phyloP scores from a whole-genome alignment of 2,329 filamentous ascomycete species.

The Teratosphaeria destructans region DNA sequence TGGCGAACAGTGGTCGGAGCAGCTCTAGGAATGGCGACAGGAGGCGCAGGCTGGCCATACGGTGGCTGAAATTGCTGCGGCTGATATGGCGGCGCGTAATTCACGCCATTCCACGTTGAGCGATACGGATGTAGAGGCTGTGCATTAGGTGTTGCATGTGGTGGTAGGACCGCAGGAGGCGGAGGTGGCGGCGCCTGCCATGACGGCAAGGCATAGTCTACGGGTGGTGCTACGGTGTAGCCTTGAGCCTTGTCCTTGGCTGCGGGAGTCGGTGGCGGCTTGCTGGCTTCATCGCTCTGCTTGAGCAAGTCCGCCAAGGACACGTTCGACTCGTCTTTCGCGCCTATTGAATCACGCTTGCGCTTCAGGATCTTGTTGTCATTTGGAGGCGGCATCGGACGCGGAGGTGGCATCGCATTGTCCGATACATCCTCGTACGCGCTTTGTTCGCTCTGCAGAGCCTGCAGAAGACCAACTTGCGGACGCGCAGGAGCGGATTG shows the following conservation, averaged over 20 bases:
- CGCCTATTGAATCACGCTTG: slow-evolving; percentile 11
- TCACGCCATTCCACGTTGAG: neutral
- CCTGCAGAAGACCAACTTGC: slow-evolving; percentile 5
- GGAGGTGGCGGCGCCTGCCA: slow-evolving; percentile 17
- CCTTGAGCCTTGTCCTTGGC: neutral
- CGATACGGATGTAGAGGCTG: neutral
- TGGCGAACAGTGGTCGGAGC: neutral
- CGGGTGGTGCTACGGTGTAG: slow-evolving; percentile 6
- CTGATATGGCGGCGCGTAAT: slow-evolving; percentile 15
- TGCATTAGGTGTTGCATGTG: neutral
- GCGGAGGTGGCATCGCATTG: slow-evolving; percentile 5
- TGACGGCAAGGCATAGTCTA: slow-evolving; percentile 17
- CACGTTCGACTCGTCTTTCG: slow-evolving; percentile 7
- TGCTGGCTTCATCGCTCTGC: slow-evolving; percentile 13
- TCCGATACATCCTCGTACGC: neutral
- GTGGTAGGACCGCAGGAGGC: neutral
- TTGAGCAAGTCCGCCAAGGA: slow-evolving; percentile 21
- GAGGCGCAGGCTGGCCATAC: neutral
- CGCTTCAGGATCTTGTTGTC: slow-evolving; percentile 15
- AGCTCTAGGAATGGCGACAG: neutral
- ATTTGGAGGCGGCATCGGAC: slow-evolving; percentile 4
- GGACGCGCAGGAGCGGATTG: neutral
- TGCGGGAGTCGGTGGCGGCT: neutral
- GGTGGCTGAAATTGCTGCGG: slow-evolving; percentile 4
- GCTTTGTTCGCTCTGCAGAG: slow-evolving; percentile 6